Evolutionary conservation across 1,284 basidiomycete genomes (phyloP).

Genomic region (Fomitiporia mediterranea): DNA sequence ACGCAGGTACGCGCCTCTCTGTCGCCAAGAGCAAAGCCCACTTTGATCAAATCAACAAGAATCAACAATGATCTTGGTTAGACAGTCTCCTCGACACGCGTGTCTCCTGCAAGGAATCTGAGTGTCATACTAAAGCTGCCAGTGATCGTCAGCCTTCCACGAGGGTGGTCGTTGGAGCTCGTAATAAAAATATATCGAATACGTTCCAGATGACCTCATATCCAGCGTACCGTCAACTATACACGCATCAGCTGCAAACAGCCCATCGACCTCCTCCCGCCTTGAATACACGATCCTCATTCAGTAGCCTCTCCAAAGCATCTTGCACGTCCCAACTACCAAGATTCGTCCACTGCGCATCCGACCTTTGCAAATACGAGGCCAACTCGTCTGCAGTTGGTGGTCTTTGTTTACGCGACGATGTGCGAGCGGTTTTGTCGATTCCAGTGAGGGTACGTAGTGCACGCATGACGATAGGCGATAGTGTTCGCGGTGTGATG

Average conservation of each 20-base stretch:
- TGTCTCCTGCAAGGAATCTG: too few relatives aligned
- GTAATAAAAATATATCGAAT: too few relatives aligned
- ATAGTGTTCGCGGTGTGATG: slow-evolving; percentile 48
- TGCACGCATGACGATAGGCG: slow-evolving; percentile 41
- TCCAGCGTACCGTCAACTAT: too few relatives aligned
- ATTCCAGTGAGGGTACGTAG: slow-evolving; percentile 28
- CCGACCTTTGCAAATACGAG: slow-evolving; percentile 39
- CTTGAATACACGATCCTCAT: slow-evolving; percentile 43
- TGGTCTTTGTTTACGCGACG: slow-evolving; percentile 20
- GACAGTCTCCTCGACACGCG: too few relatives aligned
- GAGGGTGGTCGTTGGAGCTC: too few relatives aligned
- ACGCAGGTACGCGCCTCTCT: too few relatives aligned
- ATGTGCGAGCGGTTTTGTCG: slow-evolving; percentile 7
- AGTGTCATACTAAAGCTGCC: too few relatives aligned
- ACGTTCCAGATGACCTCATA: too few relatives aligned
- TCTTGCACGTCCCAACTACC: slow-evolving; percentile 60
- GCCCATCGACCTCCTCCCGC: slow-evolving; percentile 39
- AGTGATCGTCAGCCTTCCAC: too few relatives aligned
- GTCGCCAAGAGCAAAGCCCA: too few relatives aligned
- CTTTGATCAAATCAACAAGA: too few relatives aligned
- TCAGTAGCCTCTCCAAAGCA: slow-evolving; percentile 44
- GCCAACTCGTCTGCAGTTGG: slow-evolving; percentile 49
- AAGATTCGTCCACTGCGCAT: slow-evolving; percentile 59
- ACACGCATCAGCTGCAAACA: slow-evolving; percentile 31
- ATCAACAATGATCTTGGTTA: too few relatives aligned